Base-by-base conservation (phyloP, 148 eudicot species). In the Cornus controversa region DNA sequence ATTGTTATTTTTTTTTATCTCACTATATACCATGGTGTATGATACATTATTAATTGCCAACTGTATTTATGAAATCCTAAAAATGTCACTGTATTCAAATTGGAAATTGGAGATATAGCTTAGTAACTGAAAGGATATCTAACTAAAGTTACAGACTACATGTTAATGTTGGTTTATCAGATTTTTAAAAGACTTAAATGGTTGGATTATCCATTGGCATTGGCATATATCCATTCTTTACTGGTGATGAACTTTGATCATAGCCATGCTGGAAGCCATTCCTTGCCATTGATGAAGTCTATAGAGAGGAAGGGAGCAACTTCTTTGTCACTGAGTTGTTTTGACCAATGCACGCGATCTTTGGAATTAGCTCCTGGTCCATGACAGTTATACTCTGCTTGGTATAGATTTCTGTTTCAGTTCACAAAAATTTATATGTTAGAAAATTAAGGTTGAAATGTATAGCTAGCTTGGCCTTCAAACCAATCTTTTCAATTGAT, bases 341-440 rank as follows among this genome's bases (percentile, higher is more conserved):
- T 89, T 22, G 89, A 67, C 98, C 98, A 94, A 0, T 76, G 50
- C 16, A 86, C 91, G 29, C 97, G 82, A 0, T 79, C 76, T 0
- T 10, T 13, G 0, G 89, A 50, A 31, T 53, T 75, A 6, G 98
- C 82, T 77, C 97, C 98, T 10, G 98, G 98, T 72, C 98, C 98
- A 2, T 80, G 66, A 72, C 92, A 88, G 7, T 77, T 76, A 67
- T 91, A 90, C 81, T 94, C 98, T 16, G 87, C 96, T 0, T 87
- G 93, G 81, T 66, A 86, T 27, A 94, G 27, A 25, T 92, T 80
- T 2, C 98, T 94, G 90, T 50, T 70, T 23, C 80, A 78, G 63
- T 58, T 67, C 18, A 79, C 15, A 40, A 78, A 73, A 20, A 40
- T 10, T 57, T 8, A 5, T 15, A 20, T 54, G 60, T 54, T 54